Percentiles rank a stretch among this genome's conserved stretches.
These are phyloP conservation scores for Coemansia sp. DNA, from an alignment of 192 early-diverging fungal species.

Conservation along the genomic window DNA sequence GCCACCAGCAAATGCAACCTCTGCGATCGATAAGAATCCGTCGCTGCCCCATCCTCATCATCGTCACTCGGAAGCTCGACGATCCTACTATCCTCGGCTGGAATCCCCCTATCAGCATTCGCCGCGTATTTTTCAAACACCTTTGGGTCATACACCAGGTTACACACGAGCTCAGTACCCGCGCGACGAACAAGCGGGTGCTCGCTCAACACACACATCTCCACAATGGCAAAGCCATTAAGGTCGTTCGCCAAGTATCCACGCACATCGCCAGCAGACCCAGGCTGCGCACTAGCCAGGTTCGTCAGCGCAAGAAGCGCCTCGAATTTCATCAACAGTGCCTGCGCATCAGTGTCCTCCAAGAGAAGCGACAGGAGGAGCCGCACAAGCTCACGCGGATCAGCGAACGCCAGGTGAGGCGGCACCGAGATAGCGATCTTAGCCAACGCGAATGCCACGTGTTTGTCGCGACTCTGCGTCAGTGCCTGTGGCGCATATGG, in stretches of 20 bases:
- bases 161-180: slow-evolving; percentile 90
- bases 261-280: slow-evolving; percentile 65
- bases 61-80: slow-evolving; percentile 41
- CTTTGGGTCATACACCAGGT: slow-evolving; percentile 81
- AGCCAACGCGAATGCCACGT: slow-evolving; percentile 83
- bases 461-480: slow-evolving; percentile 38
- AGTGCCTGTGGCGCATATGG: slow-evolving; percentile 34
- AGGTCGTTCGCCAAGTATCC: slow-evolving; percentile 59
- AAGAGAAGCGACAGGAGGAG: slow-evolving; percentile 62
- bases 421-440: slow-evolving; percentile 91
- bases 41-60: slow-evolving; percentile 23
- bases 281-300: slow-evolving; percentile 66
- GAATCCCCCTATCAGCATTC: slow-evolving; percentile 27
- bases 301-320: slow-evolving; percentile 93
- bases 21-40: slow-evolving; percentile 49
- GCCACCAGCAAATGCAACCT: slow-evolving; percentile 82
- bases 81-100: slow-evolving; percentile 13
- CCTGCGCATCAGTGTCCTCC: slow-evolving; percentile 54
- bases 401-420: slow-evolving; percentile 83
- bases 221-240: slow-evolving; percentile 70
- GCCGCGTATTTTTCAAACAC: slow-evolving; percentile 81
- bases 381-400: slow-evolving; percentile 67
- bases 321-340: slow-evolving; percentile 79
- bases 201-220: slow-evolving; percentile 78
- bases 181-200: slow-evolving; percentile 80